Evolutionary conservation across 495 filamentous ascomycete genomes (phyloP).

Genomic region (Neurospora cerealis): DNA sequence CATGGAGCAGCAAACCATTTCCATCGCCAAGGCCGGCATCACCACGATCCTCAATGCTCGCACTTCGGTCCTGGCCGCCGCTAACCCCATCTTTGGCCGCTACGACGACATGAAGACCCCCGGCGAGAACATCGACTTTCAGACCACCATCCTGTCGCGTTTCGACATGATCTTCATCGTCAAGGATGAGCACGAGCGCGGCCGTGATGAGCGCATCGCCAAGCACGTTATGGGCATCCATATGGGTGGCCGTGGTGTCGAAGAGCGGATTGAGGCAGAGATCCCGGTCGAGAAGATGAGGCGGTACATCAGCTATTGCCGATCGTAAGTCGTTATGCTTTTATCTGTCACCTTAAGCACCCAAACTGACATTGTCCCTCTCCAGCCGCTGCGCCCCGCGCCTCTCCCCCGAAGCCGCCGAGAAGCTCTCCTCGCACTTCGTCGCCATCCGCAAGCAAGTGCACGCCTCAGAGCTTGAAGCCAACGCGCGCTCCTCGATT

Average conservation of each 20-base stretch:
- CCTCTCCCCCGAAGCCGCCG: slow-evolving; percentile 83
- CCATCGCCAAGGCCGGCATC: slow-evolving; percentile 97
- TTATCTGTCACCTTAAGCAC: neutral
- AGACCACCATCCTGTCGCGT: slow-evolving; percentile 94
- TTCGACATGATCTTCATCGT: slow-evolving; percentile 99
- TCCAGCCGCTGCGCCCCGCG: slow-evolving; percentile 80
- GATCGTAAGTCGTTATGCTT: slow-evolving; percentile 53
- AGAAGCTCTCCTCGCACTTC: slow-evolving; percentile 96
- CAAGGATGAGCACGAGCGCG: slow-evolving; percentile 84
- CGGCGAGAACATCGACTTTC: slow-evolving; percentile 99
- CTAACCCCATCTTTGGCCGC: slow-evolving; percentile 94
- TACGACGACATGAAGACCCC: slow-evolving; percentile 98
- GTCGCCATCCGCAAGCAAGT: slow-evolving; percentile 93
- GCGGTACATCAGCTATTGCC: slow-evolving; percentile 96
- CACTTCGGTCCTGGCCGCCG: slow-evolving; percentile 90
- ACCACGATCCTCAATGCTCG: slow-evolving; percentile 96
- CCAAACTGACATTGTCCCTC: slow-evolving; percentile 23
- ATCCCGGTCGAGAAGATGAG: slow-evolving; percentile 95
- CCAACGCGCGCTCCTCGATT: slow-evolving; percentile 81
- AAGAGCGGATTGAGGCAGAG: slow-evolving; percentile 76
- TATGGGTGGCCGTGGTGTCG: slow-evolving; percentile 79
- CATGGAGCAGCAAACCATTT: slow-evolving; percentile 99
- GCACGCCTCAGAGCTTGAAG: slow-evolving; percentile 76
- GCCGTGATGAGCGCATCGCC: slow-evolving; percentile 85
- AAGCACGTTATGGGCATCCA: slow-evolving; percentile 97